Conservation (phyloP, 2,329 filamentous ascomycete genomes). For the Fusarium continuum region DNA sequence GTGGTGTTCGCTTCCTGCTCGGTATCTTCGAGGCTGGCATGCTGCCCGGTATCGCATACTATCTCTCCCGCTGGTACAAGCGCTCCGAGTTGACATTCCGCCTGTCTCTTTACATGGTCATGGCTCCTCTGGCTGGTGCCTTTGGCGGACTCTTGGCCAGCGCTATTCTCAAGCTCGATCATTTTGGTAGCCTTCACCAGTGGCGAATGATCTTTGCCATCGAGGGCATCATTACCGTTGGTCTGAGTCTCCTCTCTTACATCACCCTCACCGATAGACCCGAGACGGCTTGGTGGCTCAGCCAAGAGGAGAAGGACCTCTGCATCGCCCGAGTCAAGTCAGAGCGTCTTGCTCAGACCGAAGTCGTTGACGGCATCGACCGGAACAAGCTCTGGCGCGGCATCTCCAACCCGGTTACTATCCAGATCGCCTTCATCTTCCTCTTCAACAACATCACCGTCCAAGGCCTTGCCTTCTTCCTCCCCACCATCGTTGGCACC, state of each 20-base stretch:
- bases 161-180: conserved; percentile 67
- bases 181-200: conserved; percentile 62
- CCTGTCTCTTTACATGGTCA: conserved; percentile 71
- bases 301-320: conserved; percentile 69
- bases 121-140: conserved; percentile 71
- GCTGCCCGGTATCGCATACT: conserved; percentile 73
- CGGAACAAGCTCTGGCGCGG: conserved; percentile 65
- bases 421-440: conserved; percentile 66
- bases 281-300: conserved; percentile 71
- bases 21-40: conserved; percentile 72
- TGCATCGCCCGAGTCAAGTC: conserved; percentile 68
- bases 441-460: conserved; percentile 73
- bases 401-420: conserved; percentile 66
- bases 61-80: conserved; percentile 70
- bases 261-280: conserved; percentile 73
- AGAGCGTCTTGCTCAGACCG: conserved; percentile 67
- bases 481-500: conserved; percentile 69
- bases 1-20: conserved; percentile 68
- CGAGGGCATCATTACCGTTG: conserved; percentile 69
- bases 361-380: conserved; percentile 70
- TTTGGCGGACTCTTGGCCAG: conserved; percentile 72
- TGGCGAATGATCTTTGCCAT: conserved; percentile 79
- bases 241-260: conserved; percentile 66
- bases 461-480: conserved; percentile 72
- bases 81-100: conserved; percentile 70